These are phyloP conservation scores for Ichthyophthirius multifiliis DNA, from an alignment of 169 alveolate species.

Conservation along the genomic window DNA sequence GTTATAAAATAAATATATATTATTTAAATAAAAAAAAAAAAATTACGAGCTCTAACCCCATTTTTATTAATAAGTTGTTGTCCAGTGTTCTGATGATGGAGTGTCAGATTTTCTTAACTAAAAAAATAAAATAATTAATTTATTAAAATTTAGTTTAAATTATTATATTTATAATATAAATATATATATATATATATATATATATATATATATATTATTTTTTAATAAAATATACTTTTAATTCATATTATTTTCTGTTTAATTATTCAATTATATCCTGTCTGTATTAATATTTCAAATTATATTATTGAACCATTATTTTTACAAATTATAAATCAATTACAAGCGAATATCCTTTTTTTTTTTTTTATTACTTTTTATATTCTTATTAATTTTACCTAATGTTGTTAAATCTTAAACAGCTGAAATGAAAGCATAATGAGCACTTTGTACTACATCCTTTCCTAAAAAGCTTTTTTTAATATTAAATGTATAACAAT, in stretches of 20 bases:
- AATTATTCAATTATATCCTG: slow-evolving; percentile 5
- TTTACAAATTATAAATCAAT: slow-evolving; percentile 27
- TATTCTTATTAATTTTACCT: neutral
- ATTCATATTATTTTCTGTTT: slow-evolving; percentile 22
- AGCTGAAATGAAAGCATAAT: slow-evolving; percentile 27
- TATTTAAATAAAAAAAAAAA: neutral
- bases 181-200: too few species aligned
- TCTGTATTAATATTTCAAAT: slow-evolving; percentile 24
- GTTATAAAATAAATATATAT: neutral
- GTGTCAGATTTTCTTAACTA: slow-evolving; percentile 43
- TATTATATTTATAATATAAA: too few species aligned
- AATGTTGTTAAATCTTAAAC: slow-evolving; percentile 34
- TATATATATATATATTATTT: too few species aligned
- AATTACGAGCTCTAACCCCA: slow-evolving; percentile 39
- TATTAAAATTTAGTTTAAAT: too few species aligned
- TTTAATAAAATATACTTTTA: slow-evolving; percentile 10
- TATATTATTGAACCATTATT: neutral
- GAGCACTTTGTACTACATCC: slow-evolving; percentile 37
- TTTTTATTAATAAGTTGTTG: slow-evolving; percentile 31
- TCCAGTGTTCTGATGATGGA: slow-evolving; percentile 44
- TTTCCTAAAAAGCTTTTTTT: slow-evolving; percentile 31
- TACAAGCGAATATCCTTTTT: neutral
- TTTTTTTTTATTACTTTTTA: neutral
- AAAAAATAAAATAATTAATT: too few species aligned
- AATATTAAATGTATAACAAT: neutral